Conservation (phyloP, 768 basidiomycete genomes). For the Mycena chlorophos region DNA sequence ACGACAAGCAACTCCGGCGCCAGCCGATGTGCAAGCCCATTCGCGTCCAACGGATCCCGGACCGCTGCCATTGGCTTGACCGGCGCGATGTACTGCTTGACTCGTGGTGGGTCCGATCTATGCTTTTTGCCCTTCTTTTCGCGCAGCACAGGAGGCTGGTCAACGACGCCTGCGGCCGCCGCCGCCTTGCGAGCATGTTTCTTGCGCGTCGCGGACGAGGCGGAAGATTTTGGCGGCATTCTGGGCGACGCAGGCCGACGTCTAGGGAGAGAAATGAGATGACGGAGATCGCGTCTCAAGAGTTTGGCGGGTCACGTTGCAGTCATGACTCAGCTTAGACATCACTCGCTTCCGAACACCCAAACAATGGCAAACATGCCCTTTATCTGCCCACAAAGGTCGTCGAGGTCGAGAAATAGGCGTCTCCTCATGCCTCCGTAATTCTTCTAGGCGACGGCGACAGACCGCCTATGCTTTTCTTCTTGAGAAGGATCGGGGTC, state of each 20-base stretch:
- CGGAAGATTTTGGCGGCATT: constrained; percentile 62
- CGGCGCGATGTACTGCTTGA: constrained; percentile 87
- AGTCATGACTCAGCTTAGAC: too few relatives aligned
- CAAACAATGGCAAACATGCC: too few relatives aligned
- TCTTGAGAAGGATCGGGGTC: too few relatives aligned
- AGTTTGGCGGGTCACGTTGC: too few relatives aligned
- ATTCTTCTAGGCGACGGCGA: too few relatives aligned
- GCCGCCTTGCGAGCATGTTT: constrained; percentile 84
- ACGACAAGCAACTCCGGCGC: constrained; percentile 84
- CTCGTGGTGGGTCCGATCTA: constrained; percentile 65
- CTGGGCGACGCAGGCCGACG: not conserved
- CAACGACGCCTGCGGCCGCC: constrained; percentile 30
- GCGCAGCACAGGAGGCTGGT: constrained; percentile 36
- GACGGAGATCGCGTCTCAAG: too few relatives aligned
- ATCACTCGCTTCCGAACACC: too few relatives aligned
- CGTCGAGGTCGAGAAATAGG: too few relatives aligned
- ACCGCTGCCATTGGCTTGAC: constrained; percentile 71
- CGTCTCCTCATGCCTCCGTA: too few relatives aligned
- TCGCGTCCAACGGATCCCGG: constrained; percentile 85
- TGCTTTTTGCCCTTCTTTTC: constrained; percentile 51
- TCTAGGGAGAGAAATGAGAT: not conserved
- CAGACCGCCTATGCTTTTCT: too few relatives aligned
- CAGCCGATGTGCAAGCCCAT: constrained; percentile 70
- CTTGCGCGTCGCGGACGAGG: constrained; percentile 84
- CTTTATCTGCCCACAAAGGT: too few relatives aligned